These are phyloP conservation scores for Backusella parvicylindrica DNA, from an alignment of 192 early-diverging fungal species.

Conservation along the genomic window DNA sequence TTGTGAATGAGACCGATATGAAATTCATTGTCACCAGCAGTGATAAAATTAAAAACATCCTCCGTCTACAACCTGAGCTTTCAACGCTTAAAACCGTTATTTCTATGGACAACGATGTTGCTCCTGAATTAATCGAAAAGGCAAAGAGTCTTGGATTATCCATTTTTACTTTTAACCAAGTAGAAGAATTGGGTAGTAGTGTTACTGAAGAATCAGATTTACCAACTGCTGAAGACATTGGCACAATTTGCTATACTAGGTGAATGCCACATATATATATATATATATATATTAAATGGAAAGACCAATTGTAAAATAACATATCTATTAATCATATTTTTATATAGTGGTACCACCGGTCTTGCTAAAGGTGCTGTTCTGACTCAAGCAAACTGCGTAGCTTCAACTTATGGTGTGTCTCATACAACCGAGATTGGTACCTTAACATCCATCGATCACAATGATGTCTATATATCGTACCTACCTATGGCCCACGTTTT, in stretches of 20 bases:
- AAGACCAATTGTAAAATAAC: neutral
- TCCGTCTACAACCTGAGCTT: conserved; percentile 33
- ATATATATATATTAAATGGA: neutral
- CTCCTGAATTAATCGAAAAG: conserved; percentile 24
- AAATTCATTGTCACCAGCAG: conserved; percentile 54
- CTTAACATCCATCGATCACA: conserved; percentile 18
- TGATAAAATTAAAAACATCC: conserved; percentile 57
- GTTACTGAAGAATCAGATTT: conserved; percentile 40
- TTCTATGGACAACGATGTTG: conserved; percentile 50
- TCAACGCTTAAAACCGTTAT: conserved; percentile 47
- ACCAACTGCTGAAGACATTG: conserved; percentile 65
- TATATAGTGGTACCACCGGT: conserved; percentile 65
- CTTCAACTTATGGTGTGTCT: conserved; percentile 31
- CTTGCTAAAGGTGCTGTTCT: conserved; percentile 81
- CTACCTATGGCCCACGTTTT: conserved; percentile 90
- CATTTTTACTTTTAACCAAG: conserved; percentile 48
- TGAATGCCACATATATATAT: neutral
- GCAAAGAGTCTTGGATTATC: conserved; percentile 32
- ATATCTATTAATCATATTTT: neutral
- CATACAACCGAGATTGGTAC: conserved; percentile 13
- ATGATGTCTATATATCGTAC: conserved; percentile 74
- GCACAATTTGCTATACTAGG: conserved; percentile 82
- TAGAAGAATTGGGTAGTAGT: conserved; percentile 58
- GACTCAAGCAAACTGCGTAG: conserved; percentile 76
- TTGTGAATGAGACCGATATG: conserved; percentile 79